Base-by-base conservation (phyloP, 306 rosid genomes). In the Cucurbita maxima region DNA sequence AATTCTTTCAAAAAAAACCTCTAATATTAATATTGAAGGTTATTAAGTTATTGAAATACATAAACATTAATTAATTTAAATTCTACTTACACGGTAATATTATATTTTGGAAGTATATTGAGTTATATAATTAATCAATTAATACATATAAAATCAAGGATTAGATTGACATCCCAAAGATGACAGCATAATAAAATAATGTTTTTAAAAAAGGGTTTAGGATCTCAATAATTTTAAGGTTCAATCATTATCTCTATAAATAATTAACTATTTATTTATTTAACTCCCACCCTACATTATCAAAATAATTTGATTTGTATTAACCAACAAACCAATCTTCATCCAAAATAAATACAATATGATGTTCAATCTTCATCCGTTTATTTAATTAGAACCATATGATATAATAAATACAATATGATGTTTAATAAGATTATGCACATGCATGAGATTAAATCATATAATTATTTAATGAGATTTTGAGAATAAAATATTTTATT, bases 141-240 rank as follows among this genome's bases (percentile, higher is more conserved):
- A 41, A 64, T 15, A 43, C 16, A 64, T 64, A 25, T 64, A 66
- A 66, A 66, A 66, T 44, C 36, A 66, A 19, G 72, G 72, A 43
- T 66, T 66, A 66, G 72, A 66, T 66, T 66, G 72, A 66, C 72
- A 66, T 13, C 34, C 18, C 10, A 66, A 66, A 66, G 54, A 44
- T 66, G 37, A 34, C 36, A 20, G 50, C 34, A 68, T 20, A 44
- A 68, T 20, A 44, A 67, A 67, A 45, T 67, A 67, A 67, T 67
- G 34, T 5, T 43, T 19, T 19, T 19, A 44, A 67, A 13, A 0
- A 66, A 16, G 3, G n/a, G 1, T 67, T 43, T 14, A 61, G 56
- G 56, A 67, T 67, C 72, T 67, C 40, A 67, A 67, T 67, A 19
- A 68, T 12, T 45, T 68, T 68, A 47, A 45, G 73, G 20, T 47